Conservation (phyloP, 2,329 filamentous ascomycete species). For the Sclerotinia nivalis region DNA sequence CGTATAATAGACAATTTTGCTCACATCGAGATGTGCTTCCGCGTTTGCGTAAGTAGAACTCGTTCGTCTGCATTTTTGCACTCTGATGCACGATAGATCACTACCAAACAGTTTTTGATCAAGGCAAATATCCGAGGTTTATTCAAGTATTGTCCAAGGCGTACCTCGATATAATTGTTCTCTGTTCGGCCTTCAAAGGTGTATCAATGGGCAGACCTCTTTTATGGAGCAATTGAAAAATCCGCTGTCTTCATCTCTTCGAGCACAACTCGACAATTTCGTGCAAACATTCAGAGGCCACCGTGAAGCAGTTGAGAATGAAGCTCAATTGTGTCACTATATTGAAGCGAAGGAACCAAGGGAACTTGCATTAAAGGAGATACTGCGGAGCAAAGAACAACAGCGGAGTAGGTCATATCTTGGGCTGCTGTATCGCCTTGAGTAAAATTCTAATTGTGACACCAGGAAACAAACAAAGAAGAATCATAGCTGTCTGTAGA, state of each 20-base stretch:
- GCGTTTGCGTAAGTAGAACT: neutral
- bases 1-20: constrained; percentile 13
- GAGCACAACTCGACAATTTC: neutral
- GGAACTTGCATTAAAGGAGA: neutral
- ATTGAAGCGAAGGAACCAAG: neutral
- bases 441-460: neutral
- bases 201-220: neutral
- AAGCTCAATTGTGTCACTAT: neutral
- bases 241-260: neutral
- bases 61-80: neutral
- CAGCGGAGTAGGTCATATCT: neutral
- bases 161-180: neutral
- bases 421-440: neutral
- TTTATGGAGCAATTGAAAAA: neutral
- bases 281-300: neutral
- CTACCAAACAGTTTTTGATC: neutral
- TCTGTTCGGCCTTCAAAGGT: neutral
- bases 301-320: neutral
- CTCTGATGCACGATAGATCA: neutral
- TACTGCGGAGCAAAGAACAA: neutral
- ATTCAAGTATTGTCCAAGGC: neutral
- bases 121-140: neutral
- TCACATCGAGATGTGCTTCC: constrained; percentile 2
- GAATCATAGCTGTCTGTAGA: constrained; percentile 28
- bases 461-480: neutral